A percentile compares a stretch with the other conserved stretches of the same genome.
Evolutionary conservation across 495 filamentous ascomycete species (phyloP).

Genomic region (Hypoxylon rickii): DNA sequence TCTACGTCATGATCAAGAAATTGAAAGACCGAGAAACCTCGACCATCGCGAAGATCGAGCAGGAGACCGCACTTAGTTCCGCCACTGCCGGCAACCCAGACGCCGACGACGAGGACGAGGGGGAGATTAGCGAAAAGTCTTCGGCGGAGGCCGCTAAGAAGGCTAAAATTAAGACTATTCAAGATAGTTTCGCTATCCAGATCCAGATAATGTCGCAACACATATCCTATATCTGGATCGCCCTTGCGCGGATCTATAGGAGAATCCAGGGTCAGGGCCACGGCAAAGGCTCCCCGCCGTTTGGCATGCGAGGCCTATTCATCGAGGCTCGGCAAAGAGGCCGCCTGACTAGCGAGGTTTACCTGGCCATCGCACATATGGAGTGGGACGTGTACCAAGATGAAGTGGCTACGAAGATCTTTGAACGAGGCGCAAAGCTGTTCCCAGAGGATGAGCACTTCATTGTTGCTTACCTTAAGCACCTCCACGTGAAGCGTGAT

Average conservation of each 20-base stretch:
- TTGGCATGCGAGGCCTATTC: conserved; percentile 84
- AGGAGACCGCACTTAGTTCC: conserved; percentile 48
- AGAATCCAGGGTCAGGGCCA: conserved; percentile 89
- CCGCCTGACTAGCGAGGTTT: conserved; percentile 88
- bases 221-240: conserved; percentile 91
- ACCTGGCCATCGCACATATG: conserved; percentile 86
- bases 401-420: conserved; percentile 86
- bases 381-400: conserved; percentile 97
- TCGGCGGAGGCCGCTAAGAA: conserved; percentile 61
- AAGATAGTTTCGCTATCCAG: conserved; percentile 70
- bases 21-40: conserved; percentile 72
- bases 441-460: conserved; percentile 93
- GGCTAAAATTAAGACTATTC: conserved; percentile 70
- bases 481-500: conserved; percentile 87
- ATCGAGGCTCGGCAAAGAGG: conserved; percentile 82
- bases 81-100: conserved; percentile 48
- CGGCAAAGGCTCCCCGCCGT: conserved; percentile 62
- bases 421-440: conserved; percentile 87
- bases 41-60: conserved; percentile 73
- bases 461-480: conserved; percentile 91
- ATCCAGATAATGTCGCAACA: conserved; percentile 73
- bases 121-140: conserved; percentile 58
- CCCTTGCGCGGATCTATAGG: conserved; percentile 89
- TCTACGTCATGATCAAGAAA: conserved; percentile 79
- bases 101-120: conserved; percentile 68